phyloP scores from a whole-genome alignment of 805 yeast species.

The Candida germanica region DNA sequence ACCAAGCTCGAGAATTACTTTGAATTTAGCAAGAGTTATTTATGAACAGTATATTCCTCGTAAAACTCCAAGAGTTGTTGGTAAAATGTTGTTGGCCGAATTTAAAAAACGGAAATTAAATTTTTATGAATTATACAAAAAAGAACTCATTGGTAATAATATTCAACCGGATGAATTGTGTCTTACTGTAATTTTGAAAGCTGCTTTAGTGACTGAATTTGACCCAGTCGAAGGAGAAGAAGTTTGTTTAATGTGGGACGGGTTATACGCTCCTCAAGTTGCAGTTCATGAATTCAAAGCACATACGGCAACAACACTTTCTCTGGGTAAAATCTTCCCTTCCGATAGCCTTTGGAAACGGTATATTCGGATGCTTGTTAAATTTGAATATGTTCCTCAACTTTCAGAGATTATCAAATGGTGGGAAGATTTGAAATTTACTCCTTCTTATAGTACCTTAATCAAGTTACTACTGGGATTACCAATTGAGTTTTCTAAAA shows the following conservation, averaged over 20 bases:
- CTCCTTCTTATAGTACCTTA: constrained; percentile 41
- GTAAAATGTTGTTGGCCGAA: constrained; percentile 38
- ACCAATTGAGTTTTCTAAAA: constrained; percentile 34
- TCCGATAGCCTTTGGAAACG: constrained; percentile 45
- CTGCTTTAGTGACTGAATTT: constrained; percentile 39
- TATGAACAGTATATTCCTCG: constrained; percentile 17
- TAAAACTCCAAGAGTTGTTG: constrained; percentile 27
- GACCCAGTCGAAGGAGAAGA: constrained; percentile 8
- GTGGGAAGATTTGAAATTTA: constrained; percentile 49
- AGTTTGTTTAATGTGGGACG: constrained; percentile 44
- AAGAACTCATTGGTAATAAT: constrained; percentile 19
- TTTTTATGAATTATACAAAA: constrained; percentile 26
- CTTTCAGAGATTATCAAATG: constrained; percentile 48
- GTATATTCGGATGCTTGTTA: constrained; percentile 51
- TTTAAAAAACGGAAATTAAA: constrained; percentile 24
- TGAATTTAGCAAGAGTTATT: constrained; percentile 23
- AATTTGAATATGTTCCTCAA: constrained; percentile 46
- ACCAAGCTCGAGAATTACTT: neutral
- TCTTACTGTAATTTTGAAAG: constrained; percentile 45
- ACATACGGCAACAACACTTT: constrained; percentile 21
- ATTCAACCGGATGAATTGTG: constrained; percentile 28
- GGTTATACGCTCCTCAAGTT: constrained; percentile 53
- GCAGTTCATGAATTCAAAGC: constrained; percentile 57
- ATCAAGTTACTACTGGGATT: constrained; percentile 35
- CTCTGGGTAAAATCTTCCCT: constrained; percentile 32